Evolutionary conservation across 805 yeast species (phyloP).

Genomic region (Candida vartiovaarae): DNA sequence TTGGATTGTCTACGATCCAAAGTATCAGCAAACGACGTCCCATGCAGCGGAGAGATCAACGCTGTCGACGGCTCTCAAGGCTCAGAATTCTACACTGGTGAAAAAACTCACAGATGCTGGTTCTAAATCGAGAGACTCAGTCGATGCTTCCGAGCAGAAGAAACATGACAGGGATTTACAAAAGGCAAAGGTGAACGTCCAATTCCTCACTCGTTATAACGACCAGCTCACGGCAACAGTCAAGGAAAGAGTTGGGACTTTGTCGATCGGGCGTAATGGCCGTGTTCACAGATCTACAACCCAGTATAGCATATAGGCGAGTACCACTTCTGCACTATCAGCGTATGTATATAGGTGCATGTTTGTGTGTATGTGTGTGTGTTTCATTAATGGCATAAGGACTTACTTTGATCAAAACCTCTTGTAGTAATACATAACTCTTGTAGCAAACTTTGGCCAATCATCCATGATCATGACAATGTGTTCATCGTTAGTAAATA

Average conservation of each 20-base stretch:
- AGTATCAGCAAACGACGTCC: constrained; percentile 41
- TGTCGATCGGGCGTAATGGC: constrained; percentile 23
- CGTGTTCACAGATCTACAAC: constrained; percentile 24
- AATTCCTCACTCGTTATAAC: constrained; percentile 15
- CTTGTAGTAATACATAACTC: constrained; percentile 14
- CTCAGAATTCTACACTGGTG: constrained; percentile 21
- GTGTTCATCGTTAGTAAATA: constrained; percentile 9
- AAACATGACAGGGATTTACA: neutral
- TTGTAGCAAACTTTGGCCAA: constrained; percentile 16
- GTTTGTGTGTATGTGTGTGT: no score
- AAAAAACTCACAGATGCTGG: constrained; percentile 30
- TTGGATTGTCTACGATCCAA: neutral
- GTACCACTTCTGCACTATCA: no score
- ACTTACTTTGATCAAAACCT: constrained; percentile 11
- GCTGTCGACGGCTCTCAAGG: constrained; percentile 19
- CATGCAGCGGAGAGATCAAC: constrained; percentile 39
- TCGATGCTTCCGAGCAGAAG: constrained; percentile 1
- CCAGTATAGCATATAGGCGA: constrained; percentile 12
- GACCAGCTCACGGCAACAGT: constrained; percentile 11
- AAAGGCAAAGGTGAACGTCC: neutral
- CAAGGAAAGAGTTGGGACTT: constrained; percentile 17
- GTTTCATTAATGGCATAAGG: no score
- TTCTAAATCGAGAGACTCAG: constrained; percentile 18
- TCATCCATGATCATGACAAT: constrained; percentile 8
- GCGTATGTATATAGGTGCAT: no score